Base-by-base conservation (phyloP, 1,139 yeast species). In the Yamadazyma atlantica region DNA sequence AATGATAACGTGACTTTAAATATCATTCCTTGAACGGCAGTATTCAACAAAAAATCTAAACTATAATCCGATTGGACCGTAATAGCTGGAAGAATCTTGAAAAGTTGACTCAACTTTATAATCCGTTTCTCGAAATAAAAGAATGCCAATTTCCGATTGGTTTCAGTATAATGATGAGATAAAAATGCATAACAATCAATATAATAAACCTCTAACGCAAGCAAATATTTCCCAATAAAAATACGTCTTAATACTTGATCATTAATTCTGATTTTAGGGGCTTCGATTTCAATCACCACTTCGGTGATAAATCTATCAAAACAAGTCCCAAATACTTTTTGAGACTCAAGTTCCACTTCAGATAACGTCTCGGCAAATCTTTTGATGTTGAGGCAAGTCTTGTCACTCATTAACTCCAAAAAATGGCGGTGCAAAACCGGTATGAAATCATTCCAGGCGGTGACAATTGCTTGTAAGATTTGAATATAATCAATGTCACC, bases 61-160 rank as follows among this genome's bases (percentile, higher is more conserved):
- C 11, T n/a, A 29, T 23, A 38, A 15, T 27, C 28, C 2, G 37
- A 34, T 12, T 19, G 7, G 11, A 24, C 21, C 12, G 32, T 27
- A 12, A 38, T 21, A n/a, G 19, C 9, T n/a, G 33, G 30, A 10
- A 38, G 29, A 12, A 16, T 14, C 11, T 18, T 23, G 11, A 38
- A 13, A 4, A 35, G 6, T 22, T 25, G 18, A 14, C 13, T 22
- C 8, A 32, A 5, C 24, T 32, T 35, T 2, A 6, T 18, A 8
- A 35, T 29, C n/a, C 10, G 5, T 23, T 38, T 38, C 16, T 30
- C 19, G 7, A 19, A 15, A 21, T 38, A 38, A 26, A 32, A 38
- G 22, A 27, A 38, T 21, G 29, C 4, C 26, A 38, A 33, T 9
- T 32, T 28, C 4, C 14, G 4, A 29, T 35, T 25, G 10, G 13